Evolutionary conservation across 768 basidiomycete genomes (phyloP).

Genomic region (Auricularia sp.): DNA sequence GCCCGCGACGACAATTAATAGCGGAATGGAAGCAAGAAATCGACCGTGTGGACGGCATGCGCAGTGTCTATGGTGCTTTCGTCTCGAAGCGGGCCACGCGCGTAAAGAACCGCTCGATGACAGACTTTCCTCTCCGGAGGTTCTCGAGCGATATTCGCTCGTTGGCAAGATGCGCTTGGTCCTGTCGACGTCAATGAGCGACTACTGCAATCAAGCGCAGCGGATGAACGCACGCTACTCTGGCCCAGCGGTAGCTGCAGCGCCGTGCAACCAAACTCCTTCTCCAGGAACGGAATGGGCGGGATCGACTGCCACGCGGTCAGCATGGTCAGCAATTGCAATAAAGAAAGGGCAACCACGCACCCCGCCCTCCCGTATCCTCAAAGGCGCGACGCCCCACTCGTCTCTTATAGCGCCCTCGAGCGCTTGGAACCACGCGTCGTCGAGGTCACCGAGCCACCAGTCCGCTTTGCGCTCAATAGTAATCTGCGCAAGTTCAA

Average conservation of each 20-base stretch:
- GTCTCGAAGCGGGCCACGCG: not conserved
- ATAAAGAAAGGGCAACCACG: slow-evolving; percentile 15
- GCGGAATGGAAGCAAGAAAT: not conserved
- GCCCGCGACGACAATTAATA: not conserved
- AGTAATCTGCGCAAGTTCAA: slow-evolving; percentile 38
- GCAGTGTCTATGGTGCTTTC: not conserved
- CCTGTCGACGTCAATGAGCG: slow-evolving; percentile 31
- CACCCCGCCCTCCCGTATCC: slow-evolving; percentile 90
- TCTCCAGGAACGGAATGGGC: slow-evolving; percentile 87
- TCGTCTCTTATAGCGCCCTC: slow-evolving; percentile 75
- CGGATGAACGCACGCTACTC: slow-evolving; percentile 51
- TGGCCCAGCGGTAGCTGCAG: slow-evolving; percentile 94
- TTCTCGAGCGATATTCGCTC: slow-evolving; percentile 84
- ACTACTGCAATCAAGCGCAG: slow-evolving; percentile 5
- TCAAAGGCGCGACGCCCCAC: slow-evolving; percentile 78
- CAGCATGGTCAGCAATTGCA: slow-evolving; percentile 1
- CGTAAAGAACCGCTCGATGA: slow-evolving; percentile 54
- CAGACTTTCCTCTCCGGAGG: slow-evolving; percentile 64
- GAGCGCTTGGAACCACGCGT: slow-evolving; percentile 77
- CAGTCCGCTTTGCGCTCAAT: slow-evolving; percentile 84
- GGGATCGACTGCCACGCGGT: slow-evolving; percentile 65
- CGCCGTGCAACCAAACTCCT: slow-evolving; percentile 78
- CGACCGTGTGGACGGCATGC: no score
- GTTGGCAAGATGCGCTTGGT: slow-evolving; percentile 87
- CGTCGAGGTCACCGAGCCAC: slow-evolving; percentile 89